A percentile compares a stretch with the other conserved stretches of the same genome.
Conservation (phyloP, 352 stramenopile species). For the Plasmopara muralis region DNA sequence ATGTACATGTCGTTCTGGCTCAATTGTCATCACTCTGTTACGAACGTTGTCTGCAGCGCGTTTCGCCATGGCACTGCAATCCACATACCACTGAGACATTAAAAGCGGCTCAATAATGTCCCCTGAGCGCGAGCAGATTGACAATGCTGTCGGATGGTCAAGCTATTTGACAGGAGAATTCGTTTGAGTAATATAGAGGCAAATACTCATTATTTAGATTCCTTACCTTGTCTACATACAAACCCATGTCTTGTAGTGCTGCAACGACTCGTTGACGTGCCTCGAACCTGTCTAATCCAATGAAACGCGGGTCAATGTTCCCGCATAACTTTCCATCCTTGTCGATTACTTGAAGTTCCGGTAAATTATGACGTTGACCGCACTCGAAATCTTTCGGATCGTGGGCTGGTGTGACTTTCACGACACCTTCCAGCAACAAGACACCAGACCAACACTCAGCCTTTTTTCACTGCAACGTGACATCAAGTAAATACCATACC, state of each 20-base stretch:
- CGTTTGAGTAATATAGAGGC: too few species aligned
- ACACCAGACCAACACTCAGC: background rate
- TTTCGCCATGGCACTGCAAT: slow-evolving; percentile 94
- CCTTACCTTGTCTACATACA: slow-evolving; percentile 93
- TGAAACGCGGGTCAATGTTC: slow-evolving; percentile 74
- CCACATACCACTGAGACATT: slow-evolving; percentile 99
- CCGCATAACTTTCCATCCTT: slow-evolving; percentile 62
- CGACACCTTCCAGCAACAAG: slow-evolving; percentile 38
- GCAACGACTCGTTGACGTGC: slow-evolving; percentile 87
- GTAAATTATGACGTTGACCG: slow-evolving; percentile 91
- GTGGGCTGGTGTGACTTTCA: slow-evolving; percentile 98
- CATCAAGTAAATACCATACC: slow-evolving; percentile 60
- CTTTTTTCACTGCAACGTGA: background rate
- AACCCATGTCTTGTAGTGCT: slow-evolving; percentile 80
- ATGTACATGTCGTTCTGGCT: slow-evolving; percentile 88
- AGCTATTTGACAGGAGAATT: slow-evolving; percentile 22
- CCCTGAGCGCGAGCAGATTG: slow-evolving; percentile 95
- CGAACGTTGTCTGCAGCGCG: slow-evolving; percentile 91
- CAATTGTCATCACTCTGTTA: slow-evolving; percentile 91
- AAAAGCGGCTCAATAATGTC: slow-evolving; percentile 99
- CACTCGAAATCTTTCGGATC: slow-evolving; percentile 99
- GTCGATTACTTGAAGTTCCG: slow-evolving; percentile 66
- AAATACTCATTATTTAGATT: too few species aligned
- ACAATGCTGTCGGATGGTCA: slow-evolving; percentile 81
- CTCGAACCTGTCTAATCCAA: slow-evolving; percentile 94